phyloP scores from a whole-genome alignment of 2,329 filamentous ascomycete genomes.

The Nemania bipapillata region DNA sequence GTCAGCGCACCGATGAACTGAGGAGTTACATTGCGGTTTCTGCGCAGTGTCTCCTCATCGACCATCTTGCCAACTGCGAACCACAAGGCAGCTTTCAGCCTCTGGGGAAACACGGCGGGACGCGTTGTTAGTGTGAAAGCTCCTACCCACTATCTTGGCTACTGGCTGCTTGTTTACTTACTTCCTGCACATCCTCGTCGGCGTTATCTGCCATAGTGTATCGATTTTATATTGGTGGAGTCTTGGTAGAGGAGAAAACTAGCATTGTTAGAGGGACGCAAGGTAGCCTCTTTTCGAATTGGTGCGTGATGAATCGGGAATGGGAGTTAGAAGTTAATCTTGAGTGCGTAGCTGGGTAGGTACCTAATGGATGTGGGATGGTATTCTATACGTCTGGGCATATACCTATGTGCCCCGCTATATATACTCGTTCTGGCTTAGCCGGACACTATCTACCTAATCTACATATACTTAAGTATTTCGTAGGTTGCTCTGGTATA shows the following conservation, averaged over 20 bases:
- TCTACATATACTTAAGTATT: no score
- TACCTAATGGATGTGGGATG: no score
- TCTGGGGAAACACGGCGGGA: slow-evolving; percentile 58
- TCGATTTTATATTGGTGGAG: not conserved
- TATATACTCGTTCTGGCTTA: no score
- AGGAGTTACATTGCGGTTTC: slow-evolving; percentile 85
- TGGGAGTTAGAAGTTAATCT: not conserved
- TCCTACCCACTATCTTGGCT: not conserved
- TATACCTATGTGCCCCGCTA: no score
- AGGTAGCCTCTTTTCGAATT: not conserved
- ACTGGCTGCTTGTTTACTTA: slow-evolving; percentile 28
- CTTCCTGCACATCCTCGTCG: slow-evolving; percentile 50
- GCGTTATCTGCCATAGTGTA: slow-evolving; percentile 49
- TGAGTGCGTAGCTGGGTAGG: no score
- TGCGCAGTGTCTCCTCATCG: slow-evolving; percentile 79
- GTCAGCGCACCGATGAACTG: slow-evolving; percentile 86
- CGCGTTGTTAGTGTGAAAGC: slow-evolving; percentile 11
- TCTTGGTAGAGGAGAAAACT: not conserved
- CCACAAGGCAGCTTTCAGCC: slow-evolving; percentile 87
- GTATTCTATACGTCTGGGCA: no score
- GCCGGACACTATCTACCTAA: no score
- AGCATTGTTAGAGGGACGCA: not conserved
- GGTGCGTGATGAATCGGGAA: not conserved
- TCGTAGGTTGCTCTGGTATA: no score
- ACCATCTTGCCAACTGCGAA: slow-evolving; percentile 86